Base-by-base conservation (phyloP, 202 grass and related monocot genomes). In the Setaria italica region DNA sequence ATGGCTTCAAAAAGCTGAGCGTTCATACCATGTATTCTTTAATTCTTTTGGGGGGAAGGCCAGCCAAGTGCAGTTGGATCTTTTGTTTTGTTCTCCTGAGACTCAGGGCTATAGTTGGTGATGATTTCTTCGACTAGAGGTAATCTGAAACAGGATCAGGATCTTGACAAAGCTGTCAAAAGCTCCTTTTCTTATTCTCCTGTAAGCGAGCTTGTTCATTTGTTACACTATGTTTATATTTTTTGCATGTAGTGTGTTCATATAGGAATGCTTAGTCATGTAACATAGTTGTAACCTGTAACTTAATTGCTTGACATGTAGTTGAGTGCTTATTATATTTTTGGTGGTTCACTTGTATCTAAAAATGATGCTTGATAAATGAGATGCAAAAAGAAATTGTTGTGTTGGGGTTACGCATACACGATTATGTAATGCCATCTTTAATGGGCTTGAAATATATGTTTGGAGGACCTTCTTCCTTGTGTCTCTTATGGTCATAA, bases 81-180 rank as follows among this genome's bases (percentile, higher is more conserved):
- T 77, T 75, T 63, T 83, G 65, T 77, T 62, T 79, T 73, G 25
- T 84, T 87, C 46, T 73, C 72, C 43, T 33, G 19, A 78, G 48
- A 66, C 76, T 65, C 74, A 72, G 54, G 56, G 77, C 68, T 88
- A 59, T 87, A 73, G 89, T 84, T 89, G 89, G 81, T 82, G 89
- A 86, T 86, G 85, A 89, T 88, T 82, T 81, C 83, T 89, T 83
- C 76, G 57, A 21, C 74, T 79, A 76, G 78, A 87, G 65, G 77
- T 85, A 82, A 87, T 93, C 82, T 90, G 81, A 87, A 90, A 90
- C 53, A 30, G 75, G 71, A 67, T 35, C 62, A 88, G 9, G 70
- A 86, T 84, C 76, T 86, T 84, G 57, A 81, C 81, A 80, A 86
- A 63, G 76, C 46, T 85, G 35, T 77, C 33, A 79, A 81, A 79